These are phyloP conservation scores for Pseudoperonospora humuli DNA, from an alignment of 352 stramenopile genomes.

Conservation along the genomic window DNA sequence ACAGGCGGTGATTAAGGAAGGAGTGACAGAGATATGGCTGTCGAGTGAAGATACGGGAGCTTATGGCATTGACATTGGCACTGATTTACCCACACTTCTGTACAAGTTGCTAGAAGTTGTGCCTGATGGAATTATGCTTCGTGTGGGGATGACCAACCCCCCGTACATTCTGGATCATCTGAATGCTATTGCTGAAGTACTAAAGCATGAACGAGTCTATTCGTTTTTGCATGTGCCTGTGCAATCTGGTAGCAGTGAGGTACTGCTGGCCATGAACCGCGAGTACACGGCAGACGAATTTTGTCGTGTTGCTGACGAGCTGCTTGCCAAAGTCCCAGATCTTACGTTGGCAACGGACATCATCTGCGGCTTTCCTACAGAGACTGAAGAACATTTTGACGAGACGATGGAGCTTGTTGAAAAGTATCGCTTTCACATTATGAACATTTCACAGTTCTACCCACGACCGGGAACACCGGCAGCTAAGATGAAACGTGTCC, in stretches of 20 bases:
- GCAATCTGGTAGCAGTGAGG: constrained; percentile 80
- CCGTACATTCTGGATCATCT: constrained; percentile 88
- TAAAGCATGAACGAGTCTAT: constrained; percentile 83
- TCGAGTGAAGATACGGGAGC: constrained; percentile 89
- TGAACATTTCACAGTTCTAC: constrained; percentile 94
- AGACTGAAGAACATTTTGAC: constrained; percentile 86
- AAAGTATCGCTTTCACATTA: constrained; percentile 86
- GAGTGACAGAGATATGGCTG: constrained; percentile 89
- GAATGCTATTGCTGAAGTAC: constrained; percentile 64
- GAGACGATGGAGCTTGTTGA: constrained; percentile 83
- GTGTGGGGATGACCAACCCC: constrained; percentile 91
- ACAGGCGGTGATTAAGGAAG: constrained; percentile 57
- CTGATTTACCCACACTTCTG: constrained; percentile 67
- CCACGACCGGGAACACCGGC: constrained; percentile 85
- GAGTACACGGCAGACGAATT: constrained; percentile 88
- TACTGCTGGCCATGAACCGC: constrained; percentile 87
- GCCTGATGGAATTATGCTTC: constrained; percentile 78
- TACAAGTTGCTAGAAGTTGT: constrained; percentile 54
- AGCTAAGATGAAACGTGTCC: constrained; percentile 85
- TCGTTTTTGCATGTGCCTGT: constrained; percentile 90
- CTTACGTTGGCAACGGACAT: constrained; percentile 90
- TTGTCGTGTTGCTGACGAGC: constrained; percentile 53
- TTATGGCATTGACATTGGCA: constrained; percentile 87
- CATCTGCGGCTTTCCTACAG: constrained; percentile 88
- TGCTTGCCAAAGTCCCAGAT: constrained; percentile 64